phyloP scores from a whole-genome alignment of 306 rosid genomes.

The Aeschynomene evenia region DNA sequence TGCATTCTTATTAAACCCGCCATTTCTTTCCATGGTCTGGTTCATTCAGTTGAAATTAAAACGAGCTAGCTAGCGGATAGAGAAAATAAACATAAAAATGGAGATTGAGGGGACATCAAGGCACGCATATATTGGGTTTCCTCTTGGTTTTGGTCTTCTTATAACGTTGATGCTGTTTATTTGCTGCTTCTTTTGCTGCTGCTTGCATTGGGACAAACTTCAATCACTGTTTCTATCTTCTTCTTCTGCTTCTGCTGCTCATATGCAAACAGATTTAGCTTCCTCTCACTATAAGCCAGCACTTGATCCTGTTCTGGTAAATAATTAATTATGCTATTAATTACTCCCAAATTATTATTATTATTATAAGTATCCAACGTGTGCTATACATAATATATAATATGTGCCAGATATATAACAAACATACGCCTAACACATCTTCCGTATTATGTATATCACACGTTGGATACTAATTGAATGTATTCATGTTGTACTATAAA shows the following conservation, averaged over 20 bases:
- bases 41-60: slow-evolving; percentile 34
- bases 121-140: slow-evolving; percentile 46
- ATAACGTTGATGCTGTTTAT: slow-evolving; percentile 37
- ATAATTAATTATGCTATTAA: too few relatives aligned
- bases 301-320: slow-evolving; percentile 44
- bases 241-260: neutral
- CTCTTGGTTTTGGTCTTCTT: slow-evolving; percentile 67
- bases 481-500: too few relatives aligned
- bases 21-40: neutral
- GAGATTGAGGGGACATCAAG: slow-evolving; percentile 31
- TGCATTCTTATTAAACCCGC: slow-evolving; percentile 1
- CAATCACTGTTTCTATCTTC: slow-evolving; percentile 35
- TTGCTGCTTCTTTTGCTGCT: slow-evolving; percentile 55
- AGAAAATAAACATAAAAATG: slow-evolving; percentile 24
- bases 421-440: too few relatives aligned
- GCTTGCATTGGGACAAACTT: slow-evolving; percentile 58
- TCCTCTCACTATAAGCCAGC: slow-evolving; percentile 37
- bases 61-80: neutral
- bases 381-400: too few relatives aligned
- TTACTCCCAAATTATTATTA: too few relatives aligned
- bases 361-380: neutral
- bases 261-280: slow-evolving; percentile 7
- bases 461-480: too few relatives aligned
- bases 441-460: too few relatives aligned
- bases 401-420: too few relatives aligned